These are phyloP conservation scores for Backusella liffmaniae DNA, from an alignment of 192 early-diverging fungal species.

Conservation along the genomic window DNA sequence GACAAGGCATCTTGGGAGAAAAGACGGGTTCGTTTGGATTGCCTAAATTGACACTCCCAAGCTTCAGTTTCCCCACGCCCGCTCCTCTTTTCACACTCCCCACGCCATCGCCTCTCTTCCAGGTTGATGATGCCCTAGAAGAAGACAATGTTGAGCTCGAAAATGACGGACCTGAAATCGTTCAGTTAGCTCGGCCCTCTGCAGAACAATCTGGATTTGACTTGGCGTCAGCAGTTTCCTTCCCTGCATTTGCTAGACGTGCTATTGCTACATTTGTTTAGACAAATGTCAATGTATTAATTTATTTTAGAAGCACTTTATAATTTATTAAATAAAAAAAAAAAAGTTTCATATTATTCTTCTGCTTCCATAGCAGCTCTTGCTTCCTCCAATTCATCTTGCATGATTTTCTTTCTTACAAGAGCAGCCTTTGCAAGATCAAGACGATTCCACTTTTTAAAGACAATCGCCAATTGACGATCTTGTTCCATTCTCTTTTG, in stretches of 20 bases:
- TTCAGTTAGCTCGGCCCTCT: background rate
- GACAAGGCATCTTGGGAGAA: background rate
- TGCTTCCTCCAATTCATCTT: constrained; percentile 73
- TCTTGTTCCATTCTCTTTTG: constrained; percentile 55
- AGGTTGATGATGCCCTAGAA: too few species aligned
- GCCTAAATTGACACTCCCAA: background rate
- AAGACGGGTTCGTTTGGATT: background rate
- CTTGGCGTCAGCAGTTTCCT: background rate
- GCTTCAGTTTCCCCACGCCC: background rate
- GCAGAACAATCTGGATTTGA: background rate
- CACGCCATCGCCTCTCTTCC: too few species aligned
- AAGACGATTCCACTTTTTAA: constrained; percentile 63
- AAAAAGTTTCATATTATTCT: background rate
- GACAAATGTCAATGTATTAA: background rate
- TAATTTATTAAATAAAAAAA: background rate
- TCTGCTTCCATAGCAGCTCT: constrained; percentile 59
- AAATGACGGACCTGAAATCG: background rate
- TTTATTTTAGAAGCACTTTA: background rate
- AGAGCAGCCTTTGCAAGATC: constrained; percentile 70
- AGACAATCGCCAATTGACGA: constrained; percentile 62
- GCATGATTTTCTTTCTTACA: constrained; percentile 70
- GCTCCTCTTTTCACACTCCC: too few species aligned
- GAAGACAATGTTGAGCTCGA: background rate
- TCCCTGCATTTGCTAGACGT: constrained; percentile 5
- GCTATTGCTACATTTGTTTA: background rate